A percentile compares a stretch with the other conserved stretches of the same genome.
phyloP scores from a whole-genome alignment of 2,329 filamentous ascomycete genomes.

The Aureobasidium pullulans region DNA sequence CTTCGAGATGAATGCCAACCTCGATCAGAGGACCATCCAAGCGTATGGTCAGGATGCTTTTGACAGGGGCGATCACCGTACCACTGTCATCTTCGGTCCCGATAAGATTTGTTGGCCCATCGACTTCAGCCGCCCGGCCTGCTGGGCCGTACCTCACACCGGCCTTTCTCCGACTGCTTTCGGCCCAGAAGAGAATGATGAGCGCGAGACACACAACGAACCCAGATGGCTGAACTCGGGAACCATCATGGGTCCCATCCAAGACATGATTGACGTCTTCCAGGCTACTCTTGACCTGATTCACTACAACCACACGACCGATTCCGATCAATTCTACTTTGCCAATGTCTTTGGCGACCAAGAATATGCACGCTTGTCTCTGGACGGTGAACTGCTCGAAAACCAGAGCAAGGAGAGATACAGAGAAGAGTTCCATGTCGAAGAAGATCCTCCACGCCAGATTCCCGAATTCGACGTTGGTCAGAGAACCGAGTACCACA shows the following conservation, averaged over 20 bases:
- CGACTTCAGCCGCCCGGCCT: slow-evolving; percentile 24
- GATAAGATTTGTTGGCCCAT: slow-evolving; percentile 29
- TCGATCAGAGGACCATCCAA: slow-evolving; percentile 16
- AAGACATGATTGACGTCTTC: slow-evolving; percentile 33
- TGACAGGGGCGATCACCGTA: slow-evolving; percentile 4
- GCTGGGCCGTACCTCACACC: slow-evolving; percentile 25
- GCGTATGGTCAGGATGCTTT: slow-evolving; percentile 7
- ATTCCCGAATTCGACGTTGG: slow-evolving; percentile 29
- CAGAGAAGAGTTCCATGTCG: slow-evolving; percentile 16
- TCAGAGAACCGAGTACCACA: slow-evolving; percentile 40
- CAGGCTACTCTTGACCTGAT: slow-evolving; percentile 34
- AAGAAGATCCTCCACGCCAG: slow-evolving; percentile 29
- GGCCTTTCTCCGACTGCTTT: slow-evolving; percentile 33
- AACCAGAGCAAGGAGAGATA: slow-evolving; percentile 20
- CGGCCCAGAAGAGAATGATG: slow-evolving; percentile 25
- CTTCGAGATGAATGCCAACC: slow-evolving; percentile 39
- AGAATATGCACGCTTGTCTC: slow-evolving; percentile 41
- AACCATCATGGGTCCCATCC: slow-evolving; percentile 38
- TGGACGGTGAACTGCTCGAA: slow-evolving; percentile 28
- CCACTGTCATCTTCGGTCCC: slow-evolving; percentile 25
- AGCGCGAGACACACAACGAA: slow-evolving; percentile 29
- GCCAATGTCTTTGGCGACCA: slow-evolving; percentile 47
- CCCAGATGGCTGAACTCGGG: slow-evolving; percentile 44
- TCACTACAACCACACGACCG: slow-evolving; percentile 24
- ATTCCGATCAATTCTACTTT: slow-evolving; percentile 41